Percentiles rank a stretch among this genome's conserved stretches.
Evolutionary conservation across 805 yeast species (phyloP).

Genomic region (Pichia pseudocactophila): DNA sequence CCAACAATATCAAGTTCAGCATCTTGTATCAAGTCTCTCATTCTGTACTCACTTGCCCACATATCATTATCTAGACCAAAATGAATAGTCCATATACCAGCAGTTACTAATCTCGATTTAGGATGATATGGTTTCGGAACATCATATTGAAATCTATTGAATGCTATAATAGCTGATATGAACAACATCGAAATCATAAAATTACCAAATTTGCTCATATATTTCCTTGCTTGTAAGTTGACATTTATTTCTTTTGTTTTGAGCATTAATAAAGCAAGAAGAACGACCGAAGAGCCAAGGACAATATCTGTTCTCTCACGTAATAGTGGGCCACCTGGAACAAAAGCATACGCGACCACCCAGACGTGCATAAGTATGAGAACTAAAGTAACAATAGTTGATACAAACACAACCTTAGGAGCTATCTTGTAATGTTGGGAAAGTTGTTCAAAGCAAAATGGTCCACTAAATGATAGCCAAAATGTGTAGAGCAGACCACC

Average conservation of each 20-base stretch:
- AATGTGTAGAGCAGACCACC: slow-evolving; percentile 61
- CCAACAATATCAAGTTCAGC: slow-evolving; percentile 90
- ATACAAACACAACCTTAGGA: slow-evolving; percentile 42
- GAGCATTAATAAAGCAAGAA: slow-evolving; percentile 42
- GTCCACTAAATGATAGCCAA: slow-evolving; percentile 55
- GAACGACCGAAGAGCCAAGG: slow-evolving; percentile 43
- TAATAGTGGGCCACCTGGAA: slow-evolving; percentile 82
- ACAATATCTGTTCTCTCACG: slow-evolving; percentile 85
- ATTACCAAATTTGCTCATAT: slow-evolving; percentile 16
- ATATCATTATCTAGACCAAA: slow-evolving; percentile 94
- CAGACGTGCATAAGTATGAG: slow-evolving; percentile 80
- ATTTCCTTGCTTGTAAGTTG: slow-evolving; percentile 2
- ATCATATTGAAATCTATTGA: slow-evolving; percentile 46
- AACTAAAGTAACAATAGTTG: slow-evolving; percentile 41
- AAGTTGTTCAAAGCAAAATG: slow-evolving; percentile 47
- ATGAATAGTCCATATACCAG: slow-evolving; percentile 98
- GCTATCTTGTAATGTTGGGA: slow-evolving; percentile 35
- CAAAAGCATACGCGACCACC: slow-evolving; percentile 98
- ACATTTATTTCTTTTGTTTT: slow-evolving; percentile 12
- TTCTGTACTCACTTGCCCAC: slow-evolving; percentile 94
- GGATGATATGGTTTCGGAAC: slow-evolving; percentile 66
- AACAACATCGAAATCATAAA: slow-evolving; percentile 30
- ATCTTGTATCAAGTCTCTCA: slow-evolving; percentile 75
- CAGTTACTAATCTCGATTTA: slow-evolving; percentile 65
- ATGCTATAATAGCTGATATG: slow-evolving; percentile 43